Conservation (phyloP, 768 basidiomycete genomes). For the Fibroporia radiculosa region DNA sequence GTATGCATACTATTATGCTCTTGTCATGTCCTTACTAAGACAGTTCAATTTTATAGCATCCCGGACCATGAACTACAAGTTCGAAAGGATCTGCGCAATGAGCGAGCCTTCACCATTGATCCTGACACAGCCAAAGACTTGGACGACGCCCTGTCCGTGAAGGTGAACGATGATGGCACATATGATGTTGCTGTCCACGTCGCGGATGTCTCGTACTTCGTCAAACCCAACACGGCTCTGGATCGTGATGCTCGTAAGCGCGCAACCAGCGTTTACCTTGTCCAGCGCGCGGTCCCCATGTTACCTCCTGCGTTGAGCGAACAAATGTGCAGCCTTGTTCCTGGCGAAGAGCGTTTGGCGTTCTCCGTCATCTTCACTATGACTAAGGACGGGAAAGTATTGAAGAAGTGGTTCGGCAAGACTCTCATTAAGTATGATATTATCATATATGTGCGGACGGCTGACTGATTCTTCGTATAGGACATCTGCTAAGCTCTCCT, state of each 20-base stretch:
- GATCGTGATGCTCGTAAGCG: constrained; percentile 97
- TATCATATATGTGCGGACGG: not conserved
- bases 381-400: constrained; percentile 68
- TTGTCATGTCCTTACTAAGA: constrained; percentile 2
- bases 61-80: constrained; percentile 84
- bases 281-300: constrained; percentile 97
- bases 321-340: constrained; percentile 85
- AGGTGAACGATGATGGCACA: constrained; percentile 83
- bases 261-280: constrained; percentile 94
- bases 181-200: constrained; percentile 94
- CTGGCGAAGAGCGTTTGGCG: constrained; percentile 82
- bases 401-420: constrained; percentile 91
- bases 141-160: constrained; percentile 92
- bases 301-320: constrained; percentile 90
- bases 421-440: constrained; percentile 75
- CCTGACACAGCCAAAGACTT: constrained; percentile 85
- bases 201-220: constrained; percentile 93
- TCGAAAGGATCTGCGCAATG: constrained; percentile 80
- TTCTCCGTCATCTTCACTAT: constrained; percentile 89
- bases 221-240: constrained; percentile 91
- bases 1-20: constrained; percentile 35
- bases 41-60: constrained; percentile 42
- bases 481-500: constrained; percentile 81
- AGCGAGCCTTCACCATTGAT: constrained; percentile 91
- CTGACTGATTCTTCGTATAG: constrained; percentile 30